Percentiles rank a stretch among this genome's conserved stretches.
These are phyloP conservation scores for Rhizopogon salebrosus DNA, from an alignment of 768 basidiomycete genomes.

Conservation along the genomic window DNA sequence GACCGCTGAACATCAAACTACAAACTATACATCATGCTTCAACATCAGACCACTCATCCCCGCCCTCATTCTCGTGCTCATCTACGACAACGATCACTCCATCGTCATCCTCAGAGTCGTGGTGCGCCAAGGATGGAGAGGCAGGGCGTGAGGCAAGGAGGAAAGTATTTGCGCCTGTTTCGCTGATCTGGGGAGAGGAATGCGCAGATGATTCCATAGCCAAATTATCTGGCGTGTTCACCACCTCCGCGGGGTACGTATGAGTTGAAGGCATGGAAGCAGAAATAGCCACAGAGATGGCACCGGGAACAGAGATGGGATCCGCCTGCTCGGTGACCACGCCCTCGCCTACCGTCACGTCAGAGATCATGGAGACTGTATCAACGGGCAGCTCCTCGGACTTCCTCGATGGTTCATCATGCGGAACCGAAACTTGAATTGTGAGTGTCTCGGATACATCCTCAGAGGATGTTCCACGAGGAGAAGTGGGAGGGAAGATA, in stretches of 20 bases:
- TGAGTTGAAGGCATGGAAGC: background rate
- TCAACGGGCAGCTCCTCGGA: background rate
- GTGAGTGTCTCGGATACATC: background rate
- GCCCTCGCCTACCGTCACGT: background rate
- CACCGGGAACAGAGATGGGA: background rate
- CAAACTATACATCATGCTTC: slow-evolving; percentile 26
- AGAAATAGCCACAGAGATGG: background rate
- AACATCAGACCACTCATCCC: slow-evolving; percentile 34
- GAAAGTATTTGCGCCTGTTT: slow-evolving; percentile 13
- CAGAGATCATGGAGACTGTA: too few species aligned
- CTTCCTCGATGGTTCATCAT: background rate
- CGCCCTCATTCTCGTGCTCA: slow-evolving; percentile 1
- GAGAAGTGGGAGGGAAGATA: background rate
- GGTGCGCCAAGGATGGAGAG: slow-evolving; percentile 1
- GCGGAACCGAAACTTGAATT: background rate
- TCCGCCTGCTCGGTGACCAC: background rate
- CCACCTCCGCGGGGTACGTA: background rate
- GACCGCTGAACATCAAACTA: background rate
- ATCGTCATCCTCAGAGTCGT: slow-evolving; percentile 1
- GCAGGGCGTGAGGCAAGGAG: slow-evolving; percentile 15
- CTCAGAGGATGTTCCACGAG: background rate
- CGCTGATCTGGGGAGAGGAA: background rate
- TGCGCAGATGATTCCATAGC: background rate
- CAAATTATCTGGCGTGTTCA: background rate
- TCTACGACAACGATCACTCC: slow-evolving; percentile 19